These are phyloP conservation scores for Neurospora sp. DNA, from an alignment of 495 filamentous ascomycete species.

Conservation along the genomic window DNA sequence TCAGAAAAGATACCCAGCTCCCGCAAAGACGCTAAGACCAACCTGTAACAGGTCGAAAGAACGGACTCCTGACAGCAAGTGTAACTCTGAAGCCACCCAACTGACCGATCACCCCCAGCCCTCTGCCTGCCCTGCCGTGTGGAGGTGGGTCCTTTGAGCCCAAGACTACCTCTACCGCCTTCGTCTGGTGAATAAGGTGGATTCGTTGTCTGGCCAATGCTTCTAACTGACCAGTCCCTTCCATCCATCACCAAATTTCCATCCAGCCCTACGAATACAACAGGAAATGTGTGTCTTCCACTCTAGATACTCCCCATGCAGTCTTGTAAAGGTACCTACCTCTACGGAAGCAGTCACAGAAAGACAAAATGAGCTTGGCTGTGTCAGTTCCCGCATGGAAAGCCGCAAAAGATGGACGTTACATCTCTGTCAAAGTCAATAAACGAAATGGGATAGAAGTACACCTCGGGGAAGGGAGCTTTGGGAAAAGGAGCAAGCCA, in stretches of 20 bases:
- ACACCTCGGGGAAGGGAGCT: background rate
- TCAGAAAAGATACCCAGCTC: background rate
- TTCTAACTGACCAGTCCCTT: background rate
- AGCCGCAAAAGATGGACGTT: background rate
- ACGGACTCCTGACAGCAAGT: background rate
- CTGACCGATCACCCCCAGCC: background rate
- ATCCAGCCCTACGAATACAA: background rate
- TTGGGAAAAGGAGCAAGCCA: background rate
- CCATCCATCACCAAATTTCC: background rate
- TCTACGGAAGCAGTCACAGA: background rate
- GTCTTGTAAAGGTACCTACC: background rate
- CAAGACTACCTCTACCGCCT: background rate
- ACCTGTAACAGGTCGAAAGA: background rate
- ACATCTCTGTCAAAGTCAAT: background rate
- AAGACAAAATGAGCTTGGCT: background rate
- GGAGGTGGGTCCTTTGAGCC: background rate
- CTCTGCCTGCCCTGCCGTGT: background rate
- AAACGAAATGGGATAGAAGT: background rate
- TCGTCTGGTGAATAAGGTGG: background rate
- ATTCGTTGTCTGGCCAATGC: background rate
- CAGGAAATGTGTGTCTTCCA: background rate
- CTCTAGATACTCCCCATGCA: background rate
- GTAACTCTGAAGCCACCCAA: background rate
- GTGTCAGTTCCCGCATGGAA: background rate
- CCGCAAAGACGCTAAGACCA: background rate